These are phyloP conservation scores for Neopestalotiopsis sp. DNA, from an alignment of 2,329 filamentous ascomycete genomes.

Conservation along the genomic window DNA sequence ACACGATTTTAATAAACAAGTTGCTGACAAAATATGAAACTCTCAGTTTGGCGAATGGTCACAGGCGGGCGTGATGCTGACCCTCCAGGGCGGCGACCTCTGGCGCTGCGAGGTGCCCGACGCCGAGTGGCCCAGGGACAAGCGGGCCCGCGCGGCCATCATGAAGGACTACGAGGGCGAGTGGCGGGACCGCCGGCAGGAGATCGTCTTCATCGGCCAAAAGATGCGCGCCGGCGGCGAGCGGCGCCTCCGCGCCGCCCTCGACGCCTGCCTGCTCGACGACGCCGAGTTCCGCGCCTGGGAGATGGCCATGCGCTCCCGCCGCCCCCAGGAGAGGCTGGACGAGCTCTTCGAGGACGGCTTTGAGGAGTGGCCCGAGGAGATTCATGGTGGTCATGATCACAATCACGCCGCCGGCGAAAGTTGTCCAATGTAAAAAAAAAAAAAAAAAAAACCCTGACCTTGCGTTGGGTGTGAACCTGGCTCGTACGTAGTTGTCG, in stretches of 20 bases:
- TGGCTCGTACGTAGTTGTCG: not conserved
- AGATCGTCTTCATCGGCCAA: conserved; percentile 77
- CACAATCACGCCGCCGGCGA: conserved; percentile 29
- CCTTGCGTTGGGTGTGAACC: not conserved
- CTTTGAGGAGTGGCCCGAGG: conserved; percentile 37
- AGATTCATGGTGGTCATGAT: conserved; percentile 39
- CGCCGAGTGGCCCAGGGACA: not conserved
- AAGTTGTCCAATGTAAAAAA: not conserved
- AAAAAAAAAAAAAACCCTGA: not conserved
- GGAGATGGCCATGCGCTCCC: conserved; percentile 34
- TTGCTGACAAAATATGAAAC: not conserved
- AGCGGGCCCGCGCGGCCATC: conserved; percentile 52
- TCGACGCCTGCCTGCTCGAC: conserved; percentile 68
- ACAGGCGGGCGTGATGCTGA: conserved; percentile 69
- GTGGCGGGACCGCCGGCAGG: conserved; percentile 75
- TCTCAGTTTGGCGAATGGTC: conserved; percentile 63
- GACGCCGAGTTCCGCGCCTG: conserved; percentile 59
- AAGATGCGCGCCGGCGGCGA: conserved; percentile 53
- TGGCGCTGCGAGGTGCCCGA: conserved; percentile 67
- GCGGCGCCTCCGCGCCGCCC: conserved; percentile 42
- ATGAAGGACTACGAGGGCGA: conserved; percentile 57
- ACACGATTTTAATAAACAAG: too few relatives aligned
- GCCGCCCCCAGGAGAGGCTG: conserved; percentile 28
- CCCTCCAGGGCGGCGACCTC: conserved; percentile 57
- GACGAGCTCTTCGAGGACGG: conserved; percentile 36